Base-by-base conservation (phyloP, 306 rosid species). In the Inga leiocalycina region DNA sequence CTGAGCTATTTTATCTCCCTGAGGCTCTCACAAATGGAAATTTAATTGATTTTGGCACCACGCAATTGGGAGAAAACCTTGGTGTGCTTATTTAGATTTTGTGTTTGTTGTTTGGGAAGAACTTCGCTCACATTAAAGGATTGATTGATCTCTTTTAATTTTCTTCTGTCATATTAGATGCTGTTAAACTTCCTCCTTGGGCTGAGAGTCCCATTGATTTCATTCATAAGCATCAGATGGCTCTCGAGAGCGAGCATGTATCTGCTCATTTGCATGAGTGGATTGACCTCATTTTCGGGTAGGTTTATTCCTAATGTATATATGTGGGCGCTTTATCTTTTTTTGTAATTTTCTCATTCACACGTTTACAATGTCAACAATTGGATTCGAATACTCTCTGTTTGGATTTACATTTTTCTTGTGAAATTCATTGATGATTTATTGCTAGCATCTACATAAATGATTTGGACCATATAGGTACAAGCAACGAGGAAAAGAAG, bases 251-350 rank as follows among this genome's bases (percentile, higher is more conserved):
- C 12, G 98, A 96, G 80, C 91, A 91, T 56, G 98, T 86, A 77
- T 96, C 99, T 87, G 91, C 92, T 66, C 94, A 94, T 86, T 87
- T 96, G 89, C 98, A 96, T 87, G 99, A 96, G 85, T 96, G 99
- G 99, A 91, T 96, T 83, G 99, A 96, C 91, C 98, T 96, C 80
- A 87, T 96, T 76, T 96, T 94, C 66, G 99, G 99, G 99, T 96
- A 89, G 70, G 90, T 73, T 77, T 81, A 49, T 49, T 3, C 54
- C 14, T 12, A 49, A 16, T n/a, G 11, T 49, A 62, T 69, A 43
- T 80, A 67, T 79, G 56, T 81, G 41, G 71, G 51, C 37, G 64
- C 79, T 72, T 34, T 62, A 8, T 37, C 71, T 27, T 69, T 27
- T 69, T 51, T 79, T 71, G 37, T 22, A n/a, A 66, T 76, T 78